Conservation (phyloP, 768 basidiomycete species). For the Lentinula aciculospora region DNA sequence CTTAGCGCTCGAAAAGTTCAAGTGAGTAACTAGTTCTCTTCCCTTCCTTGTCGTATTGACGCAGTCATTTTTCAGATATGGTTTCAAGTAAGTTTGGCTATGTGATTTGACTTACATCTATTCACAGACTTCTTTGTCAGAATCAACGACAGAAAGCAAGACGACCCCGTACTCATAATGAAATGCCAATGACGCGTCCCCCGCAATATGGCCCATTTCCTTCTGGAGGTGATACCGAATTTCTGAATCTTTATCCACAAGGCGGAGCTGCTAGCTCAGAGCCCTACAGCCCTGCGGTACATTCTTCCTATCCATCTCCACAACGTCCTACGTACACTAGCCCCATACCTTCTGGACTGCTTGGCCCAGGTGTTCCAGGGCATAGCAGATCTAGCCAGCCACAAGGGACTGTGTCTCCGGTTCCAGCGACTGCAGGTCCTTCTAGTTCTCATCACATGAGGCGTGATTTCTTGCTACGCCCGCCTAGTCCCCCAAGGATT, state of each 20-base stretch:
- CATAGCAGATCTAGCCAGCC: conserved; percentile 18
- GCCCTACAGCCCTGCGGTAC: background rate
- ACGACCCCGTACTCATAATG: conserved; percentile 61
- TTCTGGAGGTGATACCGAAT: conserved; percentile 20
- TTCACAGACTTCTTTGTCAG: conserved; percentile 31
- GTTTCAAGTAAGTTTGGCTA: conserved; percentile 62
- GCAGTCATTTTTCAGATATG: conserved; percentile 53
- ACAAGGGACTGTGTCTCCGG: conserved; percentile 9
- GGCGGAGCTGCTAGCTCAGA: background rate
- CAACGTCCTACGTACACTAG: conserved; percentile 5
- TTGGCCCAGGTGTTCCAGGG: conserved; percentile 54
- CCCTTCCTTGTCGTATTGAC: conserved; percentile 10
- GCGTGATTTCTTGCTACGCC: background rate
- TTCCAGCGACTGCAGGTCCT: background rate
- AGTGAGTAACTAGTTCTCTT: conserved; percentile 37
- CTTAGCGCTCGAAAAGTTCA: conserved; percentile 88
- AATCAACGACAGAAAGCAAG: conserved; percentile 87
- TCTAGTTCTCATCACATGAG: background rate
- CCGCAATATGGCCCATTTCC: conserved; percentile 63
- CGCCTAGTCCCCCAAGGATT: conserved; percentile 1
- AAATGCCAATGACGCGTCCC: conserved; percentile 44
- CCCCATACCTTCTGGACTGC: conserved; percentile 30
- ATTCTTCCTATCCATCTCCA: background rate
- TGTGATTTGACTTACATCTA: conserved; percentile 8
- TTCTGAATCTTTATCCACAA: conserved; percentile 6